Evolutionary conservation across 495 filamentous ascomycete species (phyloP), one percentile per base, ranked within the genome.

Genomic region (Margaritispora aquatica): DNA sequence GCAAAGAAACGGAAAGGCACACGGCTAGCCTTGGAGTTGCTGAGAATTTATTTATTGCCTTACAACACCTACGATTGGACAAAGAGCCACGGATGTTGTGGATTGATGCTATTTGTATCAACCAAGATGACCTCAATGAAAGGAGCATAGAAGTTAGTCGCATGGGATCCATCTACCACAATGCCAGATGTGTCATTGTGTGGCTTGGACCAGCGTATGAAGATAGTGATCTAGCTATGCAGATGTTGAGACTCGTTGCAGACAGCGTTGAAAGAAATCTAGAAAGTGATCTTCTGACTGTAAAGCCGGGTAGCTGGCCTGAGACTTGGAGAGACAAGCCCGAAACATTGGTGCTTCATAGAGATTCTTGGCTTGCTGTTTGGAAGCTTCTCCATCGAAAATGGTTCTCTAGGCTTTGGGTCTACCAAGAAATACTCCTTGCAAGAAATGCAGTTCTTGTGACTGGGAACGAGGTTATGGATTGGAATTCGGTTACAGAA

Each of bases 321-420:
- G 44, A 48, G 8, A n/a, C 5, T 9, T 19, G 8, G 21, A 8
- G 20, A 5, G 15, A 19, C 4, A 48, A 22, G 8, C 44, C 22
- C 26, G 26, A 48, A 19, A 22, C 44, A 9, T 19, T 48, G 7
- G 21, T 7, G 20, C 8, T 9, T 19, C 15, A n/a, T 19, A 7
- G 8, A 8, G 21, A 48, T 3, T 19, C 15, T 48, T 47, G 34
- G 23, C 9, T 46, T 17, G 20, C 54, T 1, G 26, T 26, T n/a
- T 21, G 27, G n/a, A 15, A 47, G 2, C 20, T 56, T 4, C 23
- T 23, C 3, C 19, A 2, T 19, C 34, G 54, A 15, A 1, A 23
- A 27, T 56, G 38, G 36, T 48, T 56, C 54, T 29, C 54, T 48
- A 4, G 54, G 27, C 54, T 56, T n/a, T 56, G 54, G 54, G 38